Percentiles rank a stretch among this genome's conserved stretches.
phyloP scores from a whole-genome alignment of 2,329 filamentous ascomycete genomes.

The Penicillium janthinellum region DNA sequence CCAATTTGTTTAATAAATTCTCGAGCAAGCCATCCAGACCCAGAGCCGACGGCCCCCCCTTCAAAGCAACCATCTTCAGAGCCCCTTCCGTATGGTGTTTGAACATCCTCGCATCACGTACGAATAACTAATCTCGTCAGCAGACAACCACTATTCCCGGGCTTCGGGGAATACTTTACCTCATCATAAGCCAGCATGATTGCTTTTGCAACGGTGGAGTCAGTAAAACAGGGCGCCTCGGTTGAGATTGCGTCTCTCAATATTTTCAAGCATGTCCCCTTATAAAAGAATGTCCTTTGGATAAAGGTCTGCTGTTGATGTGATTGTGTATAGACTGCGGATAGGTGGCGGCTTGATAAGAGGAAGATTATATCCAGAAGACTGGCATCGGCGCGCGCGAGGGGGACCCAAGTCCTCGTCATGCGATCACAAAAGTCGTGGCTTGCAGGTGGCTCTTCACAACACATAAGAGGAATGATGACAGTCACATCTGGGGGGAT shows the following conservation, averaged over 20 bases:
- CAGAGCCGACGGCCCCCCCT: slow-evolving; percentile 8
- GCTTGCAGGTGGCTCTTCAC: not conserved
- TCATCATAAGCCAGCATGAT: slow-evolving; percentile 30
- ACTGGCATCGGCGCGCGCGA: slow-evolving; percentile 14
- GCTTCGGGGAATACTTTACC: not conserved
- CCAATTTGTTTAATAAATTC: slow-evolving; percentile 6
- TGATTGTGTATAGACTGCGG: slow-evolving; percentile 5
- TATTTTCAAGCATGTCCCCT: slow-evolving; percentile 2
- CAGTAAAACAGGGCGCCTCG: slow-evolving; percentile 17
- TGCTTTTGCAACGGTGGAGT: slow-evolving; percentile 20
- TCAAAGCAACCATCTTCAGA: slow-evolving; percentile 10
- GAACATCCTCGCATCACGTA: slow-evolving; percentile 10
- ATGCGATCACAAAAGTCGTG: slow-evolving; percentile 8
- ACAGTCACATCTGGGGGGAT: slow-evolving; percentile 5
- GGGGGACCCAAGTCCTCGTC: slow-evolving; percentile 12
- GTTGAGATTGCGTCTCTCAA: slow-evolving; percentile 6
- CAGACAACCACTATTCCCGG: not conserved
- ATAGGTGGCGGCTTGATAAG: slow-evolving; percentile 18
- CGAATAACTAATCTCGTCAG: slow-evolving; percentile 7
- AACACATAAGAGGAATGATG: slow-evolving; percentile 14
- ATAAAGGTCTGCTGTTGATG: slow-evolving; percentile 1
- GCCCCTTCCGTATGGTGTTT: slow-evolving; percentile 14
- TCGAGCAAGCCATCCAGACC: slow-evolving; percentile 13
- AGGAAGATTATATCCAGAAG: slow-evolving; percentile 21
- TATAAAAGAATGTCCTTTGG: slow-evolving; percentile 8